phyloP scores from a whole-genome alignment of 371 early-diverging fungal genomes.

The Haplosporangium sp. region DNA sequence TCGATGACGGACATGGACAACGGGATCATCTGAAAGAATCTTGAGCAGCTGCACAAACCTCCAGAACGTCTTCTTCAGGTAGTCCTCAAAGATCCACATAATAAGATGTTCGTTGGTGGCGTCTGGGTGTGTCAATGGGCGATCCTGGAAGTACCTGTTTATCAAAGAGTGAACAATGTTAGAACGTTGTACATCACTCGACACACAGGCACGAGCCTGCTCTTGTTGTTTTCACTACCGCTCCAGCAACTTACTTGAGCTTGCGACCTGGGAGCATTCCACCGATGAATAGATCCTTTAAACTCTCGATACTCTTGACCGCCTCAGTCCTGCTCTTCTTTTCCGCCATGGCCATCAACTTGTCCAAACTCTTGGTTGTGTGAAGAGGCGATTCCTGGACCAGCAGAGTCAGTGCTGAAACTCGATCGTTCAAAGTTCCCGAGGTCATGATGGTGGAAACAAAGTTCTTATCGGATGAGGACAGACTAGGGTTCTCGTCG shows the following conservation, averaged over 20 bases:
- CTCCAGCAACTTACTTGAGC: conserved; percentile 60
- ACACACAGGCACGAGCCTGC: too few species aligned
- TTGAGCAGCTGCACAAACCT: conserved; percentile 84
- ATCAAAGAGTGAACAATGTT: not conserved
- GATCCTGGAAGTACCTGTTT: conserved; percentile 84
- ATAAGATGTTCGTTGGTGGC: conserved; percentile 80
- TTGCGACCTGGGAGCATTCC: conserved; percentile 86
- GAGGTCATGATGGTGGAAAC: conserved; percentile 87
- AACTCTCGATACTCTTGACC: conserved; percentile 83
- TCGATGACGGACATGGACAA: conserved; percentile 83
- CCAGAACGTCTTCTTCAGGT: conserved; percentile 89
- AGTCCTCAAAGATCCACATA: conserved; percentile 94
- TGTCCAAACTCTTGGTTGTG: conserved; percentile 78
- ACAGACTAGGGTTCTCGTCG: conserved; percentile 65
- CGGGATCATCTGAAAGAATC: conserved; percentile 85
- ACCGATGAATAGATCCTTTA: conserved; percentile 90
- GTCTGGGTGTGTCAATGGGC: conserved; percentile 71
- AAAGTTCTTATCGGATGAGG: conserved; percentile 86
- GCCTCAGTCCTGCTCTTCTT: conserved; percentile 93
- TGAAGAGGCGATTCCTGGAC: conserved; percentile 95
- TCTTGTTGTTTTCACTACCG: too few species aligned
- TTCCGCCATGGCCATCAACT: conserved; percentile 85
- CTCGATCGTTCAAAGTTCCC: conserved; percentile 93
- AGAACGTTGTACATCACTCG: not conserved
- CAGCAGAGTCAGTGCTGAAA: conserved; percentile 92